phyloP scores from a whole-genome alignment of 495 filamentous ascomycete species.

The Astrothelium macrocarpum region DNA sequence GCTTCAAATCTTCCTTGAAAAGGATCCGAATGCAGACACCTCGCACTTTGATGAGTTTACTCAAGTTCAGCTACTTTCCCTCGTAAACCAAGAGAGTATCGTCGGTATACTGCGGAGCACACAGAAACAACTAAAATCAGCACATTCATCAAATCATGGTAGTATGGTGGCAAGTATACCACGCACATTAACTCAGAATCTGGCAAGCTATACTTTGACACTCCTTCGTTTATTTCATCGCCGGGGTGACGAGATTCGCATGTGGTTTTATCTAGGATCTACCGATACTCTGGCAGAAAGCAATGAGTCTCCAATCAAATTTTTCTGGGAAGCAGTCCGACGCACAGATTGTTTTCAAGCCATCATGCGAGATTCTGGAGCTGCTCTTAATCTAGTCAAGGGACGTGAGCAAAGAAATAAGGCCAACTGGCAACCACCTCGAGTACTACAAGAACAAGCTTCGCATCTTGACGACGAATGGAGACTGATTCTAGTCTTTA shows the following conservation, averaged over 20 bases:
- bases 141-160: slow-evolving; percentile 28
- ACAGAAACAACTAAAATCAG: slow-evolving; percentile 27
- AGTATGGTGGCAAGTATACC: slow-evolving; percentile 26
- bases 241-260: slow-evolving; percentile 78
- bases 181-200: slow-evolving; percentile 43
- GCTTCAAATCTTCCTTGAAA: slow-evolving; percentile 10
- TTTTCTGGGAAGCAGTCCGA: slow-evolving; percentile 74
- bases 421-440: slow-evolving; percentile 18
- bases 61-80: slow-evolving; percentile 45
- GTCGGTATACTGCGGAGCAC: slow-evolving; percentile 40
- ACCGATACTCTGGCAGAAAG: slow-evolving; percentile 39
- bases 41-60: slow-evolving; percentile 16
- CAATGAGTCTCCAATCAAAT: slow-evolving; percentile 65
- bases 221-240: slow-evolving; percentile 78
- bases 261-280: slow-evolving; percentile 86
- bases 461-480: slow-evolving; percentile 57
- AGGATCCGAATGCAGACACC: too few species aligned
- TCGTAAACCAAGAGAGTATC: slow-evolving; percentile 58
- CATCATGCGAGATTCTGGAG: slow-evolving; percentile 50
- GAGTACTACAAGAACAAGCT: slow-evolving; percentile 8
- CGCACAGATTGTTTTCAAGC: slow-evolving; percentile 55
- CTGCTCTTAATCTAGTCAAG: slow-evolving; percentile 50
- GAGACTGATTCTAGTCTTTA: slow-evolving; percentile 79
- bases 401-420: slow-evolving; percentile 17
- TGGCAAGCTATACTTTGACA: slow-evolving; percentile 82